These are phyloP conservation scores for Leucosporidium creatinivorum DNA, from an alignment of 768 basidiomycete genomes.

Conservation along the genomic window DNA sequence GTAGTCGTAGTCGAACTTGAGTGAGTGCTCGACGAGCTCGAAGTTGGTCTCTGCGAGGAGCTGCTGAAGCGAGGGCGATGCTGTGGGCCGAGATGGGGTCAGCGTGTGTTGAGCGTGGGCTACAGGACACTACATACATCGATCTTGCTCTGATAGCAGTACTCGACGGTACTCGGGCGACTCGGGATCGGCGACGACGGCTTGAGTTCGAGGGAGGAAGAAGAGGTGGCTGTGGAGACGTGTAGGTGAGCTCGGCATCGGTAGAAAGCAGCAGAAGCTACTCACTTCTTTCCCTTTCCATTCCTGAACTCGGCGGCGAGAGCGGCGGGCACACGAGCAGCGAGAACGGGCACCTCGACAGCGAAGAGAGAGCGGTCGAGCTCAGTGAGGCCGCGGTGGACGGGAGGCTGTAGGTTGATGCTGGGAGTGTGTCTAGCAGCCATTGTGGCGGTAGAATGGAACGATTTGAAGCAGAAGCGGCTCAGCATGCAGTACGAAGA, in stretches of 20 bases:
- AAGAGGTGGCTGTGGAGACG: constrained; percentile 19
- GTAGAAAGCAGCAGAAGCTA: background rate
- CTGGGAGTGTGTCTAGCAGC: background rate
- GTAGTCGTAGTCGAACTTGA: constrained; percentile 72
- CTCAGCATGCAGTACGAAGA: background rate
- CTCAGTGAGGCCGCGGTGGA: constrained; percentile 24
- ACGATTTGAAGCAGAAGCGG: background rate
- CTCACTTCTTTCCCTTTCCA: constrained; percentile 29
- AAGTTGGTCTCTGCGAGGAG: constrained; percentile 45
- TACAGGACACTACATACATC: too few relatives aligned
- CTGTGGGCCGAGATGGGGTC: too few relatives aligned
- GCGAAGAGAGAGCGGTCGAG: constrained; percentile 29
- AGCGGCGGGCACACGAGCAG: constrained; percentile 24
- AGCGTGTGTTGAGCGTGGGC: too few relatives aligned
- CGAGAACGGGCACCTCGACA: constrained; percentile 19
- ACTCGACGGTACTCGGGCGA: constrained; percentile 19
- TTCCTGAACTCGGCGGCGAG: constrained; percentile 21
- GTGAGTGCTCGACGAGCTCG: constrained; percentile 49
- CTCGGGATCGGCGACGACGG: constrained; percentile 19
- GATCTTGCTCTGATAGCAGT: constrained; percentile 8
- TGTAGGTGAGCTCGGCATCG: background rate
- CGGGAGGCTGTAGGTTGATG: constrained; percentile 20
- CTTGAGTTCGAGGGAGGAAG: constrained; percentile 15
- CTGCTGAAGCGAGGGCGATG: too few relatives aligned
- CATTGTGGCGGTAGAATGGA: background rate